A percentile compares a stretch with the other conserved stretches of the same genome.
phyloP scores from a whole-genome alignment of 768 basidiomycete genomes.

The Rhizopogon vinicolor region DNA sequence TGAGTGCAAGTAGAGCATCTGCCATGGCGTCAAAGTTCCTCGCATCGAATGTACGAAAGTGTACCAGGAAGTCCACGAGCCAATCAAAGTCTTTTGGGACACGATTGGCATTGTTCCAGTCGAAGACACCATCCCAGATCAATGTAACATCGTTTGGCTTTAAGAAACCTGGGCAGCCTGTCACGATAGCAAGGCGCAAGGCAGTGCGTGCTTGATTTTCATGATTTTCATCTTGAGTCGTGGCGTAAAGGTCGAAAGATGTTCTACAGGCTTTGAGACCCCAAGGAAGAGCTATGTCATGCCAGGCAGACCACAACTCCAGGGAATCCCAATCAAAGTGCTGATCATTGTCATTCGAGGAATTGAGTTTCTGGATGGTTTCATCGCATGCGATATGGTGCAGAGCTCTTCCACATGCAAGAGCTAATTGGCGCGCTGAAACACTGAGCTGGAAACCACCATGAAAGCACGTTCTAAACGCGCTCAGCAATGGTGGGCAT shows the following conservation, averaged over 20 bases:
- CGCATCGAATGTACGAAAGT: neutral
- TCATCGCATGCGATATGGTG: neutral
- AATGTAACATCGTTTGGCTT: neutral
- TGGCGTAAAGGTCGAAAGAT: neutral
- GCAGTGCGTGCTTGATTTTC: neutral
- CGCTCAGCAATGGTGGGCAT: neutral
- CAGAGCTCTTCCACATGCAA: neutral
- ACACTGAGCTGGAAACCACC: neutral
- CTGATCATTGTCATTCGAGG: neutral
- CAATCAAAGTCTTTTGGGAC: neutral
- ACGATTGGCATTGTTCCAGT: neutral
- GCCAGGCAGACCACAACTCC: neutral
- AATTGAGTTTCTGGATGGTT: neutral
- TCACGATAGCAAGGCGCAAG: constrained; percentile 3
- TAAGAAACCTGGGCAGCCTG: neutral
- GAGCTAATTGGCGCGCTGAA: neutral
- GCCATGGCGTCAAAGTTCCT: neutral
- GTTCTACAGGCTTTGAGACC: neutral
- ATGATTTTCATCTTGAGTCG: neutral
- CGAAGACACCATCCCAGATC: neutral
- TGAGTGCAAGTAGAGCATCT: constrained; percentile 5
- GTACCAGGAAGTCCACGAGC: constrained; percentile 3
- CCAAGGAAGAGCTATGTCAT: neutral
- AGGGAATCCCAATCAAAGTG: neutral
- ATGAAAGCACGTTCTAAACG: neutral